These are phyloP conservation scores for Podospora australis DNA, from an alignment of 495 filamentous ascomycete species.

Conservation along the genomic window DNA sequence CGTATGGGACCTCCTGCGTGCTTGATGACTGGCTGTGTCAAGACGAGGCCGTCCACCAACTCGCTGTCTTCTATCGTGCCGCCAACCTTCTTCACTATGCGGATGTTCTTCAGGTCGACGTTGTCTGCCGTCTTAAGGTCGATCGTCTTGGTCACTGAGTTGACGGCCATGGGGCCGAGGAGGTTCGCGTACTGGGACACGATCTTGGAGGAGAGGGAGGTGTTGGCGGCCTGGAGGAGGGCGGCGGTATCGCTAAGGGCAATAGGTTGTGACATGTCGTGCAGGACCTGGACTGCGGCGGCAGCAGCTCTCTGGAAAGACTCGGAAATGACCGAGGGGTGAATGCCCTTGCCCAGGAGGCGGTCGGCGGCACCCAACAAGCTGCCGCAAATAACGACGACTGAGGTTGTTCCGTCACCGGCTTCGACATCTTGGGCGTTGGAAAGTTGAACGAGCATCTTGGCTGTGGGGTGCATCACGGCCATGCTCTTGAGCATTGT, in stretches of 20 bases:
- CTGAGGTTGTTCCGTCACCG: slow-evolving; percentile 96
- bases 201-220: slow-evolving; percentile 96
- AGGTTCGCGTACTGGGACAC: slow-evolving; percentile 92
- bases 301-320: slow-evolving; percentile 92
- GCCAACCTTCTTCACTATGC: slow-evolving; percentile 95
- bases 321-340: slow-evolving; percentile 96
- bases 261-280: slow-evolving; percentile 93
- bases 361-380: slow-evolving; percentile 89
- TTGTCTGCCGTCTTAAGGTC: slow-evolving; percentile 93
- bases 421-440: slow-evolving; percentile 97
- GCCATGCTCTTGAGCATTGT: slow-evolving; percentile 98
- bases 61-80: slow-evolving; percentile 98
- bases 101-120: slow-evolving; percentile 91
- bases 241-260: slow-evolving; percentile 79
- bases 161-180: slow-evolving; percentile 92
- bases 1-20: slow-evolving; percentile 82
- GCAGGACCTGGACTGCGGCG: slow-evolving; percentile 79
- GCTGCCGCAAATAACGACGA: slow-evolving; percentile 94
- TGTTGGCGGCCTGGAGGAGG: slow-evolving; percentile 92
- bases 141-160: slow-evolving; percentile 90
- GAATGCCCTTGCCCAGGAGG: slow-evolving; percentile 84
- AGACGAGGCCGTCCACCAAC: slow-evolving; percentile 89
- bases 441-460: slow-evolving; percentile 97
- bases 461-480: slow-evolving; percentile 95
- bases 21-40: slow-evolving; percentile 91